Evolutionary conservation across 2,329 filamentous ascomycete species (phyloP), one percentile per base, ranked within the genome.

Genomic region (Helicocarpus griseus): DNA sequence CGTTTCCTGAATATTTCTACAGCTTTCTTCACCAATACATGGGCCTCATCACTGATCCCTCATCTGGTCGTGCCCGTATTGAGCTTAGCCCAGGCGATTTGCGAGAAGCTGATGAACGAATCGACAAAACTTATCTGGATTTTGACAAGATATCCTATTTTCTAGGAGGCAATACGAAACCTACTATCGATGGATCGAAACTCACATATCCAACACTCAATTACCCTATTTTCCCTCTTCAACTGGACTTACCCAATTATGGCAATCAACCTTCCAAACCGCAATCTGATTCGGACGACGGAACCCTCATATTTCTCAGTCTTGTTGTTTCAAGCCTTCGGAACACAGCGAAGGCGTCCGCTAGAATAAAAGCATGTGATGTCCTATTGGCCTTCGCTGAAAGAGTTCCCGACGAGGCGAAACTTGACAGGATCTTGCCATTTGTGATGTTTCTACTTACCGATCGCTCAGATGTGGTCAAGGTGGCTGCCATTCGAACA

Each of bases 61-160:
- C 86, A 0, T 87, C 88, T 1, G 89, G 88, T 0, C 84, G 86
- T 57, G 83, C 80, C 49, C 79, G 83, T 9, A 78, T 88, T 39
- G 84, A 85, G 8, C 80, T 85, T 1, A 77, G 81, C 9, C 72
- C 77, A 2, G 82, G 80, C 57, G 94, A 90, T 61, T 75, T 90
- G 49, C 86, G 86, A 54, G 89, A 96, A 67, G 83, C 89, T 1
- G 93, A 98, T 67, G 89, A 96, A 58, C 82, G 93, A 39, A 97
- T 98, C 62, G 89, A 97, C 61, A 82, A 89, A 40, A 85, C 98
- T 0, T 97, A 87, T 63, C 82, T 87, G 59, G 93, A 98, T 63
- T 97, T 96, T 69, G 93, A 98, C 67, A 98, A 97, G 67, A 95
- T 98, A 49, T 89, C 91, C 0, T 95, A 94, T 64, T 94, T 95